A percentile compares a stretch with the other conserved stretches of the same genome.
These are phyloP conservation scores for Neofusicoccum laricinum DNA, from an alignment of 2,329 filamentous ascomycete genomes.

Conservation along the genomic window DNA sequence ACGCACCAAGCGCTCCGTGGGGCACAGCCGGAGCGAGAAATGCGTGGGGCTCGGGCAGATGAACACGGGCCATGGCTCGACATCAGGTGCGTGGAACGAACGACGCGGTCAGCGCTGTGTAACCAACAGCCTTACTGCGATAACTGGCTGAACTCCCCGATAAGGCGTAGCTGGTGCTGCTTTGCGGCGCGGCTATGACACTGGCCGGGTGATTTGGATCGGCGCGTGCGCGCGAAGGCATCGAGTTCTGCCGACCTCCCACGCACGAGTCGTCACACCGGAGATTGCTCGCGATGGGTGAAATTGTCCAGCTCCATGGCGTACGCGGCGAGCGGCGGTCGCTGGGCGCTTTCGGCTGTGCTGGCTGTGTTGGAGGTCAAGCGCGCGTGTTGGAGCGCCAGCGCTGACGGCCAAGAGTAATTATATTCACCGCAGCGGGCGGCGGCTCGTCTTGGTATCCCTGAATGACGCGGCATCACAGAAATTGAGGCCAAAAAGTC, in stretches of 20 bases:
- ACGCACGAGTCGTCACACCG: not conserved
- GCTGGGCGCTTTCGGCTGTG: not conserved
- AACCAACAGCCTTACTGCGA: slow-evolving; percentile 6
- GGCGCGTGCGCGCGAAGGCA: not conserved
- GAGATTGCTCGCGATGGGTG: not conserved
- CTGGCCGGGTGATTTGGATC: slow-evolving; percentile 5
- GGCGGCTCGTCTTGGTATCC: slow-evolving; percentile 3
- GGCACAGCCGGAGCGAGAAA: slow-evolving; percentile 7
- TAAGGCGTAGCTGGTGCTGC: not conserved
- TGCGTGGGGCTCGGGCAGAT: not conserved
- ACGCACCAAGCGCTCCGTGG: not conserved
- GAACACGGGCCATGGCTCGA: not conserved
- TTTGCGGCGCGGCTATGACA: not conserved
- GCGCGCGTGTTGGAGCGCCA: not conserved
- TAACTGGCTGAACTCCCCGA: not conserved
- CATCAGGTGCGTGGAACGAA: not conserved
- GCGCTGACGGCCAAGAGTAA: slow-evolving; percentile 1
- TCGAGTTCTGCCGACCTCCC: not conserved
- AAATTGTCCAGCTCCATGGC: not conserved
- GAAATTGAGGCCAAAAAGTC: slow-evolving; percentile 6
- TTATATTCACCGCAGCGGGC: not conserved
- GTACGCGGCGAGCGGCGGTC: not conserved
- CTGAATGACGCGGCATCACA: not conserved
- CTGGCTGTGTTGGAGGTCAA: not conserved
- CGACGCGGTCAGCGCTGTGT: not conserved